These are phyloP conservation scores for Hippophae rhamnoides DNA, from an alignment of 306 rosid genomes.

Conservation along the genomic window DNA sequence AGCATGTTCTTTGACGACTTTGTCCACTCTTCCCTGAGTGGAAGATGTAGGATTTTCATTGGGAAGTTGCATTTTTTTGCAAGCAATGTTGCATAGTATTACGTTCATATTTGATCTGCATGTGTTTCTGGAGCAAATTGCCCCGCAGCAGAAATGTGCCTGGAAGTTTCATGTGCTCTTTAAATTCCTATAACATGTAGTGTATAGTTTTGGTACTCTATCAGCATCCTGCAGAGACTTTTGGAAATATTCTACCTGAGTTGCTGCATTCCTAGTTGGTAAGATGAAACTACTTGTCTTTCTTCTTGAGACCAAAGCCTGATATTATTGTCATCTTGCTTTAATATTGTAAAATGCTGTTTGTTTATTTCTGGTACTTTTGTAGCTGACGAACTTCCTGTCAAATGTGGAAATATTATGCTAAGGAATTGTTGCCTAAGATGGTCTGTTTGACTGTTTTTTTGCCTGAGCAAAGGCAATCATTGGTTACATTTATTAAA, in stretches of 20 bases:
- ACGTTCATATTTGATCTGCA: constrained; percentile 43
- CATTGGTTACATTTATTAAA: constrained; percentile 2
- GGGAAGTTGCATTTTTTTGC: constrained; percentile 54
- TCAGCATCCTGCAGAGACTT: constrained; percentile 91
- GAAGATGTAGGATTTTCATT: constrained; percentile 55
- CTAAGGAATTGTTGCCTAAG: constrained; percentile 38
- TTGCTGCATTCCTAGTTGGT: constrained; percentile 98
- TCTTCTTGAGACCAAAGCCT: constrained; percentile 39
- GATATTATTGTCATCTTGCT: constrained; percentile 28
- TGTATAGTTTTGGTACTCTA: constrained; percentile 74
- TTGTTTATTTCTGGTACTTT: constrained; percentile 16
- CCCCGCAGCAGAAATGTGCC: constrained; percentile 62
- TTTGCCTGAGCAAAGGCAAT: constrained; percentile 19
- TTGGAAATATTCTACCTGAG: constrained; percentile 95
- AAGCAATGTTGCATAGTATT: constrained; percentile 33
- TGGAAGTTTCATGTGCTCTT: constrained; percentile 66
- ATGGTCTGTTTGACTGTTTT: constrained; percentile 56
- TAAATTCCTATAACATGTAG: constrained; percentile 56
- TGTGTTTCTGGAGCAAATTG: constrained; percentile 58
- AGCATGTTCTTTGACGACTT: constrained; percentile 44
- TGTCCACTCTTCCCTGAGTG: constrained; percentile 42
- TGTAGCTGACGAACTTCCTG: constrained; percentile 38
- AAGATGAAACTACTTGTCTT: constrained; percentile 53
- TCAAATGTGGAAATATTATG: constrained; percentile 47
- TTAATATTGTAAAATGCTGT: constrained; percentile 16